Evolutionary conservation across 2,329 filamentous ascomycete species (phyloP).

Genomic region (Alternaria sp.): DNA sequence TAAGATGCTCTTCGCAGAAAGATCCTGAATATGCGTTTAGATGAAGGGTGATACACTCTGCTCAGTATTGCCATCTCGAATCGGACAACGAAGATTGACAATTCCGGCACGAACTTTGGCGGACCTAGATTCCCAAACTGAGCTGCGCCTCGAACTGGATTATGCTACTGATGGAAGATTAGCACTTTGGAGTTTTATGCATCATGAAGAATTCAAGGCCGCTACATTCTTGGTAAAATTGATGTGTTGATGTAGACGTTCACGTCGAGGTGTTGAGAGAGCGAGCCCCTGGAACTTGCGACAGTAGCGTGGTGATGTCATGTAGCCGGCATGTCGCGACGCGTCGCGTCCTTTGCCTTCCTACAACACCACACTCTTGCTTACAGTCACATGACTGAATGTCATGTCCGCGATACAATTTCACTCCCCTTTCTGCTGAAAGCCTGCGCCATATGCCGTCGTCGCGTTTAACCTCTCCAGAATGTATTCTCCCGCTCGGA

Average conservation of each 20-base stretch:
- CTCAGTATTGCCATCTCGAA: background rate
- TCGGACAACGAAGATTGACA: background rate
- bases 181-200: fast-evolving
- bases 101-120: background rate
- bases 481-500: conserved; percentile 50
- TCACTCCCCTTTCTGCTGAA: conserved; percentile 2
- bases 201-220: background rate
- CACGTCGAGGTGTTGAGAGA: background rate
- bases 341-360: background rate
- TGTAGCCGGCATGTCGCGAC: background rate
- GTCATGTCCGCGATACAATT: background rate
- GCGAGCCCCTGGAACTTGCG: background rate
- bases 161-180: background rate
- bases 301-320: background rate
- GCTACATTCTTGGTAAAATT: background rate
- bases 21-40: background rate
- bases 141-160: background rate
- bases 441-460: conserved; percentile 40
- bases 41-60: background rate
- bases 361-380: background rate
- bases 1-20: background rate
- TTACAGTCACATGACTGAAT: background rate
- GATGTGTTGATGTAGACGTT: background rate
- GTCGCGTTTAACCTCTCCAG: conserved; percentile 46
- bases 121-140: background rate